Conservation (phyloP, 352 stramenopile genomes). For the Halophytophthora polymorphica region DNA sequence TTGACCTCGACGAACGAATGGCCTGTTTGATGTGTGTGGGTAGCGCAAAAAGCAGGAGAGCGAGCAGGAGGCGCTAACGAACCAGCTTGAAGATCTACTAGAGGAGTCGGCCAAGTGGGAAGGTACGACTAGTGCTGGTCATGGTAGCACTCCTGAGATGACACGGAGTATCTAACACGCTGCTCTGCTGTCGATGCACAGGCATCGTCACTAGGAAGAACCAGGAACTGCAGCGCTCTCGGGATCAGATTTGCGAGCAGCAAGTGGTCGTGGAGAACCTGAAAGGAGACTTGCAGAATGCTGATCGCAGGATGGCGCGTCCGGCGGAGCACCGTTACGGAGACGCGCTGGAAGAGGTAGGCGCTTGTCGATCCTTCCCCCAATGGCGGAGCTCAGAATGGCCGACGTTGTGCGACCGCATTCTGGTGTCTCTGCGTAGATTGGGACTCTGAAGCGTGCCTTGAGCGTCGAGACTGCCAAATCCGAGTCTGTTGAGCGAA, state of each 20-base stretch:
- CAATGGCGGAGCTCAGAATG: neutral
- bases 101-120: constrained; percentile 25
- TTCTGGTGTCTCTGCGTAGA: constrained; percentile 10
- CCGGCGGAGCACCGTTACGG: constrained; percentile 4
- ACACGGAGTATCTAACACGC: neutral
- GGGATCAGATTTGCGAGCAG: constrained; percentile 57
- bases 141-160: no score
- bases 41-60: constrained; percentile 22
- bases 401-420: neutral
- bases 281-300: constrained; percentile 36
- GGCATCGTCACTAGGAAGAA: constrained; percentile 39
- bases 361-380: neutral
- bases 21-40: neutral
- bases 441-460: constrained; percentile 17
- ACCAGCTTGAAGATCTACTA: constrained; percentile 23
- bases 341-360: constrained; percentile 38
- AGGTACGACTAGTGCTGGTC: constrained; percentile 11
- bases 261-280: constrained; percentile 60
- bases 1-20: no score
- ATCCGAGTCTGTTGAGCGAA: constrained; percentile 10
- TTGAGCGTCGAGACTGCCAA: constrained; percentile 14
- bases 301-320: constrained; percentile 10
- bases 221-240: constrained; percentile 33
- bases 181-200: constrained; percentile 7
- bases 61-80: constrained; percentile 7